A percentile compares a stretch with the other conserved stretches of the same genome.
These are phyloP conservation scores for Pachysandra terminalis DNA, from an alignment of 164 flowering plant species.

Conservation along the genomic window DNA sequence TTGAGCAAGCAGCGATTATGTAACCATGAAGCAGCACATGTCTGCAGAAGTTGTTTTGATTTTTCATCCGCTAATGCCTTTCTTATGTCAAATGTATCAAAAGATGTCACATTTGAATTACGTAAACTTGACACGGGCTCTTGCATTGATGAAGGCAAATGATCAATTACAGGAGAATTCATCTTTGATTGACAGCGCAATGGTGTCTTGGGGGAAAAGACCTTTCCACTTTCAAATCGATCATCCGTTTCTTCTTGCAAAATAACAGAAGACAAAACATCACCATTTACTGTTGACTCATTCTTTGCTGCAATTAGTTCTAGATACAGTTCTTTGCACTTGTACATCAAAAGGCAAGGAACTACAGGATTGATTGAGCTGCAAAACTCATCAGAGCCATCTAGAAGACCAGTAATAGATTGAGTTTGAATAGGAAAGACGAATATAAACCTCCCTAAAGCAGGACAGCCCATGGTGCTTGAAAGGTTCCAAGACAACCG, in stretches of 20 bases:
- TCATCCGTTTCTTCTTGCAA: slow-evolving; percentile 17
- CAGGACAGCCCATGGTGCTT: slow-evolving; percentile 66
- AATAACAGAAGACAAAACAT: slow-evolving; percentile 11
- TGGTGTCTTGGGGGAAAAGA: slow-evolving; percentile 70
- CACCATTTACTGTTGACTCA: slow-evolving; percentile 6
- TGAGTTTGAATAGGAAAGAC: slow-evolving; percentile 44
- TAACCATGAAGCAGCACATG: slow-evolving; percentile 51
- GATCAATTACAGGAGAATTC: slow-evolving; percentile 34
- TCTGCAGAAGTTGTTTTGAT: slow-evolving; percentile 50
- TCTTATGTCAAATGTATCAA: slow-evolving; percentile 32
- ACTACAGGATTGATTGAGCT: slow-evolving; percentile 4
- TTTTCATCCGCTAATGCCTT: slow-evolving; percentile 46
- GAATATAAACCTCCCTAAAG: slow-evolving; percentile 52
- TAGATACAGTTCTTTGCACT: slow-evolving; percentile 58
- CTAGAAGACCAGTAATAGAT: slow-evolving; percentile 11
- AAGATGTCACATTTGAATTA: slow-evolving; percentile 12
- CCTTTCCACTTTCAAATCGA: slow-evolving; percentile 25
- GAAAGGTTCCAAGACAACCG: slow-evolving; percentile 65
- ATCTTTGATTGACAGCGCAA: slow-evolving; percentile 24
- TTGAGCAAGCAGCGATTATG: slow-evolving; percentile 44
- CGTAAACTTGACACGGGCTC: slow-evolving; percentile 18
- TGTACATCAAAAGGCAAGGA: slow-evolving; percentile 23
- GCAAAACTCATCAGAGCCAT: slow-evolving; percentile 19
- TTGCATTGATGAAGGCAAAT: too few species aligned
- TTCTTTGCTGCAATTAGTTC: slow-evolving; percentile 35